These are phyloP conservation scores for Gautieria morchelliformis DNA, from an alignment of 768 basidiomycete species.

Conservation along the genomic window DNA sequence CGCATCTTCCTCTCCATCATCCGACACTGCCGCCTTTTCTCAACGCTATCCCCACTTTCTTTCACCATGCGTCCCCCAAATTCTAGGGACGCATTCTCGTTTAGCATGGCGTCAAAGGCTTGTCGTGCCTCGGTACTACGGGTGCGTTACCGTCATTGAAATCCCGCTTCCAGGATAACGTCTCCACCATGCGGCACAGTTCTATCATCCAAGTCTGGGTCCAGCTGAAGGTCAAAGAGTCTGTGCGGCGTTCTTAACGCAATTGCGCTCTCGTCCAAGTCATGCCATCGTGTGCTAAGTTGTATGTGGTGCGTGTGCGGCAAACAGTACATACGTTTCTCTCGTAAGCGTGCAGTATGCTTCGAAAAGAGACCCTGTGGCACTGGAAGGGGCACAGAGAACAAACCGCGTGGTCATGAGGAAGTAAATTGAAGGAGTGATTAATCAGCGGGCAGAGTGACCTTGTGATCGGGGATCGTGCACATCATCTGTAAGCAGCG, in stretches of 20 bases:
- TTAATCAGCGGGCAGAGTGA: slow-evolving; percentile 28
- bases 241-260: slow-evolving; percentile 9
- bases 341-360: slow-evolving; percentile 60
- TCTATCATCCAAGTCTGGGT: slow-evolving; percentile 1
- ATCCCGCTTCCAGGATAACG: slow-evolving; percentile 50
- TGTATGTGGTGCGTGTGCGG: slow-evolving; percentile 54
- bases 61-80: slow-evolving; percentile 94
- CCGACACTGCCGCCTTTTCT: slow-evolving; percentile 44
- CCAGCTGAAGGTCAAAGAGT: neutral
- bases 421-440: slow-evolving; percentile 3
- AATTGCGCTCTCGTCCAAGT: slow-evolving; percentile 8
- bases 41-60: slow-evolving; percentile 59
- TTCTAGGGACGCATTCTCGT: slow-evolving; percentile 87
- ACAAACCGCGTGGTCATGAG: slow-evolving; percentile 74
- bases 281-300: slow-evolving; percentile 38
- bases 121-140: slow-evolving; percentile 47
- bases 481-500: slow-evolving; percentile 79
- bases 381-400: slow-evolving; percentile 51
- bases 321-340: slow-evolving; percentile 64
- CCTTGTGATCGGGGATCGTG: slow-evolving; percentile 86
- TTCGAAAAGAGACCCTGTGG: slow-evolving; percentile 68
- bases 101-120: slow-evolving; percentile 80
- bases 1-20: slow-evolving; percentile 57
- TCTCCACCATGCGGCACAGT: neutral
- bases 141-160: slow-evolving; percentile 68